These are phyloP conservation scores for Phtheirospermum japonicum DNA, from an alignment of 257 asterid species.

Conservation along the genomic window DNA sequence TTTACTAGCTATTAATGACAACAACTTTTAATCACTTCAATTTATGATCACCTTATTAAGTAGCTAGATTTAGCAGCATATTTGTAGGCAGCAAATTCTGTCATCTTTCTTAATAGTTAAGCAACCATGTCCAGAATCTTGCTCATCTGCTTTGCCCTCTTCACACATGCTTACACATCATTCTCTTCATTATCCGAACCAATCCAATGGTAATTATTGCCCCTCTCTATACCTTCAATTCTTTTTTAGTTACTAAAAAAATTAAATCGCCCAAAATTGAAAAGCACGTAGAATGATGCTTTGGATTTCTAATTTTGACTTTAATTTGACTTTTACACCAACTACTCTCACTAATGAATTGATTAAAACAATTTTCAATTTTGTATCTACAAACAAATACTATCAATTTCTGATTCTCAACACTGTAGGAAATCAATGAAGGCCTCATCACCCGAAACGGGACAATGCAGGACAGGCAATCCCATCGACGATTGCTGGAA, in stretches of 20 bases:
- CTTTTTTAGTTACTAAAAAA: background rate
- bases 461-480: constrained; percentile 51
- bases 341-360: no score
- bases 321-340: background rate
- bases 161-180: constrained; percentile 8
- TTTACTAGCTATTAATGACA: constrained; percentile 31
- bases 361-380: no score
- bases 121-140: constrained; percentile 29
- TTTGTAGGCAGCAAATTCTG: constrained; percentile 8
- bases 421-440: constrained; percentile 37
- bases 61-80: constrained; percentile 4
- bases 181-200: constrained; percentile 23
- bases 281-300: no score
- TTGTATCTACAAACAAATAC: no score
- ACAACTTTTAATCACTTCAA: constrained; percentile 39
- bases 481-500: constrained; percentile 77
- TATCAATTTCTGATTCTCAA: no score
- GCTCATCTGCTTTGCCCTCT: constrained; percentile 29
- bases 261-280: no score
- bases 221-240: no score
- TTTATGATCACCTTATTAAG: constrained; percentile 28
- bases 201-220: constrained; percentile 34
- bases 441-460: constrained; percentile 27
- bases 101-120: background rate
- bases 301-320: background rate